Evolutionary conservation across 208 protist genomes (phyloP).

Genomic region (Crithidia sp.): DNA sequence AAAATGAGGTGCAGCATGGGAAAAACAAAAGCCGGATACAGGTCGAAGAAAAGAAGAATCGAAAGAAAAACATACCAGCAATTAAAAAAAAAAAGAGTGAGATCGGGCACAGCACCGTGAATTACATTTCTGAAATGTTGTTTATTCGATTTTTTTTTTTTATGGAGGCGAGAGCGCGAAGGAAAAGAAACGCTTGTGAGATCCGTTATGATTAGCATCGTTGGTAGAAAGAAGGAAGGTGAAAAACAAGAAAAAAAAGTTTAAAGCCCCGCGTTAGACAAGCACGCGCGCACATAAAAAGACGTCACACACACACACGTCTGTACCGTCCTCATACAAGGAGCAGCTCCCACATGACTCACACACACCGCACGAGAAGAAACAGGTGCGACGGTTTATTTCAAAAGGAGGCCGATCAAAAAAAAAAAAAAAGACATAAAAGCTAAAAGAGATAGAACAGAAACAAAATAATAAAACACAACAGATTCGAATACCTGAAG

Average conservation of each 20-base stretch:
- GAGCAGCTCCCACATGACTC: too few species aligned
- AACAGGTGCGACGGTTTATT: too few species aligned
- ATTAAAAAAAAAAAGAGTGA: conserved; percentile 9
- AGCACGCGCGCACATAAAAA: too few species aligned
- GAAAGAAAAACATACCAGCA: conserved; percentile 10
- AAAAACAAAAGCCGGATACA: conserved; percentile 16
- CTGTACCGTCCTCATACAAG: too few species aligned
- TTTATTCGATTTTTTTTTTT: conserved; percentile 3
- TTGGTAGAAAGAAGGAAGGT: too few species aligned
- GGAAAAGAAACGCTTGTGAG: too few species aligned
- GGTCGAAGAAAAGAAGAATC: not conserved
- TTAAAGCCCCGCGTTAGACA: too few species aligned
- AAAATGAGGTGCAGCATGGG: not conserved
- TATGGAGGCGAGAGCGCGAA: not conserved
- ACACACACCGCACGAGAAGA: too few species aligned
- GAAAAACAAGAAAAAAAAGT: too few species aligned
- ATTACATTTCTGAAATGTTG: not conserved
- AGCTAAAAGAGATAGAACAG: not conserved
- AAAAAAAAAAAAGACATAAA: conserved; percentile 4
- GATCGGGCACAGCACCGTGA: not conserved
- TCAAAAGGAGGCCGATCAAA: not conserved
- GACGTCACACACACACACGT: too few species aligned
- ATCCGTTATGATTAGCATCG: too few species aligned
- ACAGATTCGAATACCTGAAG: not conserved
- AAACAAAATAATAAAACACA: not conserved